Percentiles rank a stretch among this genome's conserved stretches.
Evolutionary conservation across 768 basidiomycete species (phyloP).

Genomic region (Boletales sp.): DNA sequence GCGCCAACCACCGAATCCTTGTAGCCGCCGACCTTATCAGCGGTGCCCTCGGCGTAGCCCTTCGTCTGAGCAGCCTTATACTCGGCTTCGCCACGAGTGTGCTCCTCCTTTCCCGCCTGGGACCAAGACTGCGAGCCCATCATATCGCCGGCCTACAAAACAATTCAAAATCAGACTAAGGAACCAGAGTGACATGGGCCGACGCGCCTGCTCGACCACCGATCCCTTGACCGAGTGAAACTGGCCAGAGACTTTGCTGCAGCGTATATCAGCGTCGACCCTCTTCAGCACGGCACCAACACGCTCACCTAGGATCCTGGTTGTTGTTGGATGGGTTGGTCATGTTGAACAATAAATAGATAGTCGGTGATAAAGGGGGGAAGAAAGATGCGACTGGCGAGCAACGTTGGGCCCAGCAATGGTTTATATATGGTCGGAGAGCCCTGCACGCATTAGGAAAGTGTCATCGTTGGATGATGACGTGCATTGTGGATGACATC

Average conservation of each 20-base stretch:
- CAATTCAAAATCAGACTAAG: background rate
- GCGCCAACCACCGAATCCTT: slow-evolving; percentile 54
- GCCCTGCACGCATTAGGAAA: slow-evolving; percentile 28
- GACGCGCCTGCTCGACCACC: slow-evolving; percentile 30
- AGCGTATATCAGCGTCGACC: background rate
- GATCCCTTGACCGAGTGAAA: slow-evolving; percentile 38
- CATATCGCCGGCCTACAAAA: slow-evolving; percentile 37
- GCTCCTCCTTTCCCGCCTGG: slow-evolving; percentile 48
- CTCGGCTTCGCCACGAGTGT: slow-evolving; percentile 45
- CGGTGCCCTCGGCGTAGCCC: slow-evolving; percentile 46
- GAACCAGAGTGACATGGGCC: background rate
- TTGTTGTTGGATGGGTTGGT: slow-evolving; percentile 6
- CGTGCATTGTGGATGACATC: slow-evolving; percentile 26
- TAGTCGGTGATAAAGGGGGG: background rate
- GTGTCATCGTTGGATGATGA: slow-evolving; percentile 20
- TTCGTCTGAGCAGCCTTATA: slow-evolving; percentile 46
- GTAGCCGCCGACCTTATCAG: slow-evolving; percentile 46
- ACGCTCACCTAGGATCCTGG: slow-evolving; percentile 28
- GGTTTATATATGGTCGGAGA: slow-evolving; percentile 26
- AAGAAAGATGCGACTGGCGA: slow-evolving; percentile 5
- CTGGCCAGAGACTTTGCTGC: slow-evolving; percentile 34
- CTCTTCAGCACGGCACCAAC: background rate
- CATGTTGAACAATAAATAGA: slow-evolving; percentile 1
- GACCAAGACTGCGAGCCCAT: slow-evolving; percentile 42
- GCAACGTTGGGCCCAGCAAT: background rate